Base-by-base conservation (phyloP, 140 eudicot genomes). In the Erigeron philadelphicus region DNA sequence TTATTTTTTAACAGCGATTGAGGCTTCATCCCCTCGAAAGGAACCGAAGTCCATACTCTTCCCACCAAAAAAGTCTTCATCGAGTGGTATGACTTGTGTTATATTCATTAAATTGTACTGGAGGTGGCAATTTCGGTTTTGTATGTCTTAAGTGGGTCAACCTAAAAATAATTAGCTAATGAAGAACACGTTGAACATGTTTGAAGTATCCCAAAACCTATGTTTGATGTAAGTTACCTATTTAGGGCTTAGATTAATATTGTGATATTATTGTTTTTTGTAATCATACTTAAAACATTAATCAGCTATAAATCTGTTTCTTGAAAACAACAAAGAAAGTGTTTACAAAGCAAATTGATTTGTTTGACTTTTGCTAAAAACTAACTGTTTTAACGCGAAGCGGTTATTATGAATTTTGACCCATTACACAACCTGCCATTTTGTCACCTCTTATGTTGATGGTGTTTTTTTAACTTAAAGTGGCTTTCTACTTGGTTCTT, bases 21-120 rank as follows among this genome's bases (percentile, higher is more conserved):
- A 92, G 81, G 89, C 98, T 64, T 84, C 98, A 6, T 92, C 98
- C 52, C 96, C 93, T 67, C 82, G 86, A 53, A 88, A 84, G 74
- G 96, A 91, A 68, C 86, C 93, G 72, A 86, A 80, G 76, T 80
- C 81, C 78, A 71, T 84, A 63, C 91, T 91, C 74, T 75, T 84
- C 61, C 84, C 86, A n/a, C 57, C 84, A 45, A 67, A 78, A 53
- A 84, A 72, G 68, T 71, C 79, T 52, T 75, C 71, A 53, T 64
- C 79, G 31, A 82, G 74, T 75, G 96, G 96, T 92, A 82, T 21
- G 64, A 49, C 63, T 53, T 65, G 38, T 61, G 18, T 53, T 66
- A 11, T 61, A 45, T 19, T 54, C 49, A 8, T 40, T 67, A 64
- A 61, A n/a, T 73, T 15, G 11, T 25, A 19, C 13, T 25, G 8